Percentiles rank a stretch among this genome's conserved stretches.
Evolutionary conservation across 345 rosid genomes (phyloP).

Genomic region (Combretum micranthum): DNA sequence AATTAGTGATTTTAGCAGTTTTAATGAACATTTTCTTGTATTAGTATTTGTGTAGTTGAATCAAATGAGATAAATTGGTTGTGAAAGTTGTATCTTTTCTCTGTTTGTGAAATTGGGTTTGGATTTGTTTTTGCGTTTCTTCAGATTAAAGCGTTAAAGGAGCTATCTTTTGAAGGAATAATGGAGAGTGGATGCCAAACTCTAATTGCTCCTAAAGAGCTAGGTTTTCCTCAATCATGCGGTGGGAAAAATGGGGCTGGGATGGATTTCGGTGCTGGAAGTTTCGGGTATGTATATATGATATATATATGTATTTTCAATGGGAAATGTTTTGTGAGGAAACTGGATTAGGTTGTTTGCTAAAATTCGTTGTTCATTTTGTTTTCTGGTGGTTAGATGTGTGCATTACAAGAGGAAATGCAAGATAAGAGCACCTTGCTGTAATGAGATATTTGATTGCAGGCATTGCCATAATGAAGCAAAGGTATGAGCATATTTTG

Average conservation of each 20-base stretch:
- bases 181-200: conserved; percentile 6
- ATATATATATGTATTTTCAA: background rate
- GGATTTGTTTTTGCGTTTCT: conserved; percentile 2
- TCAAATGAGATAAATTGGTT: too few species aligned
- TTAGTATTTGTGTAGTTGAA: too few species aligned
- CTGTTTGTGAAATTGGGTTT: background rate
- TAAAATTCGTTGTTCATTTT: background rate
- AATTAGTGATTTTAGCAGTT: too few species aligned
- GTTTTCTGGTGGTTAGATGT: conserved; percentile 37
- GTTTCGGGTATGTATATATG: conserved; percentile 54
- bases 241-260: conserved; percentile 1
- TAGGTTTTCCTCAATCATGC: background rate
- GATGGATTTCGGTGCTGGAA: conserved; percentile 46
- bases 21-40: too few species aligned
- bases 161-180: conserved; percentile 5
- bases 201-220: background rate
- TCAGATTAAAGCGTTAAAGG: conserved; percentile 9
- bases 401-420: conserved; percentile 79
- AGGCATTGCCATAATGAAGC: conserved; percentile 91
- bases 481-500: conserved; percentile 36
- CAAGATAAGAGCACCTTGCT: conserved; percentile 80
- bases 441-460: conserved; percentile 72
- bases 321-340: background rate
- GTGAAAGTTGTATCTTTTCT: background rate
- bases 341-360: background rate